Evolutionary conservation across 345 rosid species (phyloP), one percentile per base, ranked within the genome.

Genomic region (Moringa oleifera): DNA sequence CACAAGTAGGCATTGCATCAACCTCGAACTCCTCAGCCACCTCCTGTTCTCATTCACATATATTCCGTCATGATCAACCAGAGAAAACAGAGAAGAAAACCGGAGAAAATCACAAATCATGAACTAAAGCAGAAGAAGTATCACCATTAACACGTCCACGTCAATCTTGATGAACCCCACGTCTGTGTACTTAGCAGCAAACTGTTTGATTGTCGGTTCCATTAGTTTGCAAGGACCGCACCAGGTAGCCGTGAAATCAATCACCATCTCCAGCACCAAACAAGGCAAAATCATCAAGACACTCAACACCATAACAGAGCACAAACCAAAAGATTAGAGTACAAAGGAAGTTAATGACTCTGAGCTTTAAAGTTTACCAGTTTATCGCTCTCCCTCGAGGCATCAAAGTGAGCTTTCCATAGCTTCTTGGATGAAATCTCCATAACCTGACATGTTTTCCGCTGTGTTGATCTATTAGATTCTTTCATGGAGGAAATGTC

Each of bases 201-300:
- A 71, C 36, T 80, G 88, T 51, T 77, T 75, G 25, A 84, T 60
- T 16, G 55, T 52, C 0, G 89, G 91, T 12, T 87, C 94, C 64
- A 87, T 71, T 51, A 53, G 20, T 62, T 77, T 82, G 68, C 97
- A 87, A 1, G 94, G 91, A 51, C 91, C 89, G 9, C 97, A 89
- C 96, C 97, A 87, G 12, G 76, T 74, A 4, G 95, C 90, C 17
- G 96, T 73, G 79, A 87, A 93, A 71, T 86, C 78, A 37, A 86
- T 65, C 62, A 86, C 96, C 77, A 80, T 23, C 98, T 88, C 20
- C 50, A 78, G 0, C 69, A 64, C 20, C 64, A 21, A 50, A 58
- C 62, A 53, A n/a, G n/a, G n/a, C n/a, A n/a, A n/a, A n/a, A n/a
- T n/a, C n/a, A n/a, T n/a, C n/a, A n/a, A n/a, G n/a, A n/a, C n/a